phyloP scores from a whole-genome alignment of 441 rosid species.

The Jatropha podagrica region DNA sequence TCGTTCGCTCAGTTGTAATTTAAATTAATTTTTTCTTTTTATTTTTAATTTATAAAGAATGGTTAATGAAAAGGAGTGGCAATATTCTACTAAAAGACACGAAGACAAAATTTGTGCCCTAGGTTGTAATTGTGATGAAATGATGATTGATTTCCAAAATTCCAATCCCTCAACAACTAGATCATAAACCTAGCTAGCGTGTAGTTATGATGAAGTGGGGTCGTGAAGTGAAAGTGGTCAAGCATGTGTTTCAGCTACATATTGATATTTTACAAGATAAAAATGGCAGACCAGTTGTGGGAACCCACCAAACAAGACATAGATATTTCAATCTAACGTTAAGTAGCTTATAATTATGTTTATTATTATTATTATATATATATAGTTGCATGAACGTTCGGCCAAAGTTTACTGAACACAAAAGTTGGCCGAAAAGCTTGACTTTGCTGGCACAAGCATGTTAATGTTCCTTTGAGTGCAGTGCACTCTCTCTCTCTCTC shows the following conservation, averaged over 20 bases:
- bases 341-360: not conserved
- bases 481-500: constrained; percentile 51
- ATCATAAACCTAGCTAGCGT: constrained; percentile 27
- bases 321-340: constrained; percentile 7
- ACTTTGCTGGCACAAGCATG: constrained; percentile 65
- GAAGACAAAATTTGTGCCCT: constrained; percentile 29
- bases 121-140: constrained; percentile 13
- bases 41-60: too few species aligned
- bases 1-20: too few species aligned
- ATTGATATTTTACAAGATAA: not conserved
- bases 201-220: constrained; percentile 29
- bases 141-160: constrained; percentile 6
- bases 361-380: not conserved
- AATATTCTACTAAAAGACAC: too few species aligned
- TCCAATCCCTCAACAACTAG: constrained; percentile 21
- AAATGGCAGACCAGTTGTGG: constrained; percentile 34
- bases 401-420: constrained; percentile 27
- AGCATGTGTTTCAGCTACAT: constrained; percentile 22
- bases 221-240: constrained; percentile 30
- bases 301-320: constrained; percentile 25
- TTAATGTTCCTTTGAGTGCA: constrained; percentile 77
- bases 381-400: constrained; percentile 34
- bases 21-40: too few species aligned
- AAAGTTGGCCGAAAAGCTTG: constrained; percentile 76
- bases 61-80: too few species aligned